Conservation (phyloP, 2,329 filamentous ascomycete species). For the Spiromastix sp. region DNA sequence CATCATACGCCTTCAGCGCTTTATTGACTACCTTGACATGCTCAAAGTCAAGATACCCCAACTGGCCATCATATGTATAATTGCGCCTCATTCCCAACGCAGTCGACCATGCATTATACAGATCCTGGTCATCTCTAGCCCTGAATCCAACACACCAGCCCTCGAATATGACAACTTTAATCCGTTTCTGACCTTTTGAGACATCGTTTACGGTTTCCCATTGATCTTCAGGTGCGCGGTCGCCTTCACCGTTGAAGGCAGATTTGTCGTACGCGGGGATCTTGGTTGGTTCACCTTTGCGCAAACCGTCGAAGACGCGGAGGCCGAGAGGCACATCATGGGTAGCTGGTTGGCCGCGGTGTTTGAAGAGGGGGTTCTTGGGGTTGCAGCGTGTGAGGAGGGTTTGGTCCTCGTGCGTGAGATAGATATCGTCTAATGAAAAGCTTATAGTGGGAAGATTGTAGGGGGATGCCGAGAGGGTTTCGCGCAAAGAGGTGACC, state of each 20-base stretch:
- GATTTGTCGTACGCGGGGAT: slow-evolving; percentile 82
- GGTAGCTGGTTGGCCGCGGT: slow-evolving; percentile 73
- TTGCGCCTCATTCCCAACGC: slow-evolving; percentile 22
- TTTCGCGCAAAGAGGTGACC: slow-evolving; percentile 53
- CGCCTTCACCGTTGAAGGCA: slow-evolving; percentile 62
- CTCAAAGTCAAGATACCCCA: slow-evolving; percentile 45
- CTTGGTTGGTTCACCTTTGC: slow-evolving; percentile 39
- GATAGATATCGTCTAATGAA: slow-evolving; percentile 85
- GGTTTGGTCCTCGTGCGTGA: slow-evolving; percentile 58
- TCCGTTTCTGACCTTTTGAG: slow-evolving; percentile 19
- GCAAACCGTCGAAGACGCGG: slow-evolving; percentile 52
- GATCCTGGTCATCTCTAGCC: slow-evolving; percentile 44
- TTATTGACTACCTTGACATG: slow-evolving; percentile 51
- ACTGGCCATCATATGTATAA: slow-evolving; percentile 38
- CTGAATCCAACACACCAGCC: slow-evolving; percentile 88
- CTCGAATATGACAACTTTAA: slow-evolving; percentile 68
- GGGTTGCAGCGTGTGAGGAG: slow-evolving; percentile 55
- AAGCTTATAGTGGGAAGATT: slow-evolving; percentile 58
- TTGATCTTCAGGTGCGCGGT: slow-evolving; percentile 51
- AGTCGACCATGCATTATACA: slow-evolving; percentile 44
- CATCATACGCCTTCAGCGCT: slow-evolving; percentile 47
- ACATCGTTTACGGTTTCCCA: slow-evolving; percentile 48
- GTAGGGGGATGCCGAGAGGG: slow-evolving; percentile 47
- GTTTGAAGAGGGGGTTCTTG: slow-evolving; percentile 64
- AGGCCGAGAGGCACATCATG: slow-evolving; percentile 62